Base-by-base conservation (phyloP, 768 basidiomycete species). In the Pisolithus tinctorius region DNA sequence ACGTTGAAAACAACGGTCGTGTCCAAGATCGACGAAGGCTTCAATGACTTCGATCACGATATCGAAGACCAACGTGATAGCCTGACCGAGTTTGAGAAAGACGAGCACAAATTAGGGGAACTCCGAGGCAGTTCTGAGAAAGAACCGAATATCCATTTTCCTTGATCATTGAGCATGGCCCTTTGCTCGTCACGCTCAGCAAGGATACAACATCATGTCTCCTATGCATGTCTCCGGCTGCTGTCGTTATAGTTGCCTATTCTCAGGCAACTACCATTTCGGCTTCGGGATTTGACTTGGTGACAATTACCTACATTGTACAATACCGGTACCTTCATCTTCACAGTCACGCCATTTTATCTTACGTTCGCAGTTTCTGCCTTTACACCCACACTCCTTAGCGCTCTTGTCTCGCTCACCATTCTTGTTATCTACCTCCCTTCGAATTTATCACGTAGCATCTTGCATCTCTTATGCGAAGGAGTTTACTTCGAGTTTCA, bases 1-100 rank as follows among this genome's bases (percentile, higher is more conserved):
- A 67, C 40, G 67, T 67, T 3, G 66, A 67, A n/a, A 25, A 67
- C 67, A 0, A 67, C 67, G 4, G 54, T 69, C 13, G 62, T 67
- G 5, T 67, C 65, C 11, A 61, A 63, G 29, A 61, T 67, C 2
- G 65, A 67, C 34, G 67, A 63, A 9, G 50, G 43, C 8, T 51
- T 54, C 40, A 38, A 55, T 25, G 48, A 56, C 31, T 56, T 58
- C 34, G 58, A 56, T n/a, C 54, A 51, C 23, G 54, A 39, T 23
- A 50, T 66, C 5, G 65, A 66, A 17, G 40, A 29, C 17, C 30
- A 20, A 53, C 47, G 4, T 9, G 59, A 48, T 4, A 55, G 49
- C 8, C 40, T 54, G 7, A 39, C 44, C 14, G 47, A 45, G 7
- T 60, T 53, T 16, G 58, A 58, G 2, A 52, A 42, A 45, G 57